These are phyloP conservation scores for Neopestalotiopsis sp. DNA, from an alignment of 2,329 filamentous ascomycete genomes.

Conservation along the genomic window DNA sequence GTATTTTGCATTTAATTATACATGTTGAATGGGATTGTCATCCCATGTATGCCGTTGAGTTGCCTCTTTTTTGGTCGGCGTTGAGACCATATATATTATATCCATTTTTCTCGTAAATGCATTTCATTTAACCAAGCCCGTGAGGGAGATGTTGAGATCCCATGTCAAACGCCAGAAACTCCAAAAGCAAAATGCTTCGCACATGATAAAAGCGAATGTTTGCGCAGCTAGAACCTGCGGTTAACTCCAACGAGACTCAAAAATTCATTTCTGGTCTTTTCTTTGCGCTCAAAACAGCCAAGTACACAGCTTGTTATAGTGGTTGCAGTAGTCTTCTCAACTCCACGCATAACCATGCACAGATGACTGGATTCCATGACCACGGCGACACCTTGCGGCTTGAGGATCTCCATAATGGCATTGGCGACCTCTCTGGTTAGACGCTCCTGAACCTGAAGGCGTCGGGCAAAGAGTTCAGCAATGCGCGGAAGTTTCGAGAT, in stretches of 20 bases:
- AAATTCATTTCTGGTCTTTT: conserved; percentile 96
- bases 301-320: conserved; percentile 98
- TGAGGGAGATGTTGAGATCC: conserved; percentile 29
- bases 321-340: conserved; percentile 84
- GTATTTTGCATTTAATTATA: neutral
- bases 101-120: neutral
- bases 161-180: conserved; percentile 20
- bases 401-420: conserved; percentile 89
- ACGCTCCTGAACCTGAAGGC: conserved; percentile 94
- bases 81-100: conserved; percentile 17
- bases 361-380: conserved; percentile 97
- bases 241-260: conserved; percentile 78
- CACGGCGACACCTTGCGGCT: conserved; percentile 93
- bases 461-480: conserved; percentile 93
- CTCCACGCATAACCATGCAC: conserved; percentile 99
- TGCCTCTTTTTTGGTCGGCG: conserved; percentile 21
- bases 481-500: conserved; percentile 95
- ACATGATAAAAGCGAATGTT: neutral
- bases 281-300: conserved; percentile 91
- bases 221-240: conserved; percentile 27
- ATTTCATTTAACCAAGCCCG: neutral
- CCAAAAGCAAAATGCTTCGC: conserved; percentile 5
- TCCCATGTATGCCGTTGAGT: conserved; percentile 16
- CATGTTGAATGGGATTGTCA: conserved; percentile 17
- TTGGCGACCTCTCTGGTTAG: conserved; percentile 95